Evolutionary conservation across 73 alveolate species (phyloP).

Genomic region (Tetrahymena borealis): DNA sequence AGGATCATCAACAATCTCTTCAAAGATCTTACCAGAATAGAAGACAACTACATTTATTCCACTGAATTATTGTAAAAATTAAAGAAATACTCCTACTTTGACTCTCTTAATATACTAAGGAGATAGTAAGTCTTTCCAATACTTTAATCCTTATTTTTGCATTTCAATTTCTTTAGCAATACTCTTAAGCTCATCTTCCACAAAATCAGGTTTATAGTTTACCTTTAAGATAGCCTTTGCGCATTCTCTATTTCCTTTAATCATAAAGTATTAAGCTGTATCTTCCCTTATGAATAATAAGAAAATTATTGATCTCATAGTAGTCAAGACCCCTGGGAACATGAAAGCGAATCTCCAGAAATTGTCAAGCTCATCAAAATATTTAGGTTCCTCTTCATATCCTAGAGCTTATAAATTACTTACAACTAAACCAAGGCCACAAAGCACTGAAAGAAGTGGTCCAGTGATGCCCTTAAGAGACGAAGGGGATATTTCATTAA

Average conservation of each 20-base stretch:
- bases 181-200: background rate
- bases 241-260: background rate
- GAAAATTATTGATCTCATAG: background rate
- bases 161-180: background rate
- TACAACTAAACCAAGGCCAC: background rate
- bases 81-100: background rate
- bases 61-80: background rate
- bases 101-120: background rate
- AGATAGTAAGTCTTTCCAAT: background rate
- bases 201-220: background rate
- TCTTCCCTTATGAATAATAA: background rate
- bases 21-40: background rate
- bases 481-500: background rate
- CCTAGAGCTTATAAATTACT: background rate
- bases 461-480: background rate
- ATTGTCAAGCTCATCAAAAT: background rate
- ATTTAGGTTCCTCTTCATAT: background rate
- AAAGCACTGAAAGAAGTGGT: background rate
- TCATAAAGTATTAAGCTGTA: background rate
- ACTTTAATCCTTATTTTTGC: background rate
- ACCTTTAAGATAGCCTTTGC: background rate
- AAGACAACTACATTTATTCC: background rate
- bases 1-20: background rate
- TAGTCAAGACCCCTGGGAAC: background rate
- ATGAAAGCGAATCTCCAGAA: background rate